Evolutionary conservation across 1,284 basidiomycete species (phyloP).

Genomic region (Sphaerobolus stellatus): DNA sequence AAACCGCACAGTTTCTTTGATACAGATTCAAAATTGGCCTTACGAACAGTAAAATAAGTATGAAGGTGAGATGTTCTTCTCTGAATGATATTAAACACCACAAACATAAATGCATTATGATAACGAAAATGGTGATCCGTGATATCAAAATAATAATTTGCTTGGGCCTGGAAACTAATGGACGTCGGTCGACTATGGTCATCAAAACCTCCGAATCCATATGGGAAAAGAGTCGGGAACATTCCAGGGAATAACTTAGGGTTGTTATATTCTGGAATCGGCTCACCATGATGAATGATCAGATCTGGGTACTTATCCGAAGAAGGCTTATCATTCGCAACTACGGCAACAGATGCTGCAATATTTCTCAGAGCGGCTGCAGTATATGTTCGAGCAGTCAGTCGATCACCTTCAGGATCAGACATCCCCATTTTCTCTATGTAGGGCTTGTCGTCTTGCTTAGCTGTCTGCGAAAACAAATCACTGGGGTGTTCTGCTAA

Average conservation of each 20-base stretch:
- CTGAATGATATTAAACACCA: conserved; percentile 18
- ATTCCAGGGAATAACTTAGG: conserved; percentile 18
- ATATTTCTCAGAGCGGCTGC: conserved; percentile 5
- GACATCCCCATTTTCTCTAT: no score
- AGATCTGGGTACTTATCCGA: conserved; percentile 4
- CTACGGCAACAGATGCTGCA: no score
- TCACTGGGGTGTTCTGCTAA: no score
- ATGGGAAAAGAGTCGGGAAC: conserved; percentile 22
- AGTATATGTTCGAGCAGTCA: not conserved
- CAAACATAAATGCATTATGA: conserved; percentile 19
- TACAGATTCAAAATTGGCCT: conserved; percentile 1
- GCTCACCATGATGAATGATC: conserved; percentile 1
- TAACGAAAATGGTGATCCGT: conserved; percentile 13
- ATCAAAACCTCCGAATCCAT: conserved; percentile 19
- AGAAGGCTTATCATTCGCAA: no score
- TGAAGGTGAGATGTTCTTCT: conserved; percentile 13
- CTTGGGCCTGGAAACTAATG: conserved; percentile 13
- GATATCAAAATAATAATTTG: conserved; percentile 13
- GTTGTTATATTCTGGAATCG: conserved; percentile 16
- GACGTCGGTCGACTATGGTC: not conserved
- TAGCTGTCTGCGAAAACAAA: no score
- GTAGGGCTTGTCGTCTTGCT: no score
- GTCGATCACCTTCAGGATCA: not conserved
- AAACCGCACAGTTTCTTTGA: not conserved
- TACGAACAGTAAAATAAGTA: conserved; percentile 12